Evolutionary conservation across 176 grass and related monocot species (phyloP), one percentile per base, ranked within the genome.

Genomic region (Dendrocalamus sinicus): DNA sequence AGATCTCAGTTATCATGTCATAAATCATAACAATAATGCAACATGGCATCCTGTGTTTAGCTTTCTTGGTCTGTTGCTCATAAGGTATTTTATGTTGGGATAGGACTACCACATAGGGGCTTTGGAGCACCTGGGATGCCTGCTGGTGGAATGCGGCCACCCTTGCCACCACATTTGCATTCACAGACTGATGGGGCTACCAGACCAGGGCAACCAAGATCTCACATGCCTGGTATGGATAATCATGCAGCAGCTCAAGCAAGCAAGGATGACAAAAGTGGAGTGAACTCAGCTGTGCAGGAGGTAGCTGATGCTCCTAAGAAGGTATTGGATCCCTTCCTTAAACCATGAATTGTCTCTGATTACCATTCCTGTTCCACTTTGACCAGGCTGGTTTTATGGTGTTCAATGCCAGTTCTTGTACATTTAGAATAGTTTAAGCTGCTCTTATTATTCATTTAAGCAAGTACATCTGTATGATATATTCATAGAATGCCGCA

Each of bases 121-220:
- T 87, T 82, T 81, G 96, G 90, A 67, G 79, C 84, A 81, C 86
- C 89, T 88, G 83, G 85, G 0, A 73, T 86, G 44, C 71, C 91
- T 53, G 61, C 81, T 22, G 75, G 81, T 83, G 96, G 88, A 57
- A 30, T 91, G 48, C 85, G 93, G 68, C 90, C 92, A 39, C 93
- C 91, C 67, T 87, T 96, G 55, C 93, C 89, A 84, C 80, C 83
- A 44, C 85, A 92, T 86, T 78, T 91, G 83, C 85, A 92, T 57
- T 82, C 84, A 87, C 93, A 95, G 43, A 70, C 88, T 85, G 92
- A 89, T 76, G 85, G 20, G 17, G 70, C 88, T 58, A 68, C 59
- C 67, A 88, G 87, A 71, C 44, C 76, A 85, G 82, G 86, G 47
- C 93, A 99, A 75, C 79, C 84, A 91, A 94, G 88, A 72, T 68